A percentile compares a stretch with the other conserved stretches of the same genome.
These are phyloP conservation scores for Lunasporangiospora selenospora DNA, from an alignment of 192 early-diverging fungal species.

Conservation along the genomic window DNA sequence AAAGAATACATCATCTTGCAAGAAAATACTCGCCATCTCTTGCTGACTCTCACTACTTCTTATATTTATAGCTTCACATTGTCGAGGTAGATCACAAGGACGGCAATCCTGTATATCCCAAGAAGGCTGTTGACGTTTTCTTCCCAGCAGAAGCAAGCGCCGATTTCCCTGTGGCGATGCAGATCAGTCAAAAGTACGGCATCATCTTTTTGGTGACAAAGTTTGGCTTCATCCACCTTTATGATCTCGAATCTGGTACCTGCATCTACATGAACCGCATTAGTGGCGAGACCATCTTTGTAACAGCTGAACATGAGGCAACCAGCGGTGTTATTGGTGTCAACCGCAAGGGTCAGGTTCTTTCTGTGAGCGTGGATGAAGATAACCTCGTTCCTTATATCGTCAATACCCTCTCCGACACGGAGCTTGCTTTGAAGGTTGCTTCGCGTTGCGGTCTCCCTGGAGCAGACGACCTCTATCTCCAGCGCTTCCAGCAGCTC, in stretches of 20 bases:
- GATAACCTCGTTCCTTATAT: conserved; percentile 92
- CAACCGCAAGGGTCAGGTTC: conserved; percentile 96
- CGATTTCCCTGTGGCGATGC: conserved; percentile 98
- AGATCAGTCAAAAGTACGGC: conserved; percentile 92
- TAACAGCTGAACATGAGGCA: conserved; percentile 87
- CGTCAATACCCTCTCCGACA: conserved; percentile 79
- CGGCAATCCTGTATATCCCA: conserved; percentile 88
- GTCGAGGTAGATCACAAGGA: conserved; percentile 97
- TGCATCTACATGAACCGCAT: conserved; percentile 99
- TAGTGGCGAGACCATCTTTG: conserved; percentile 98
- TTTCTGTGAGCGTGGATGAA: conserved; percentile 95
- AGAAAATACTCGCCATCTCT: neutral
- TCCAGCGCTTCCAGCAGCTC: conserved; percentile 90
- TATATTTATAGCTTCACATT: conserved; percentile 76
- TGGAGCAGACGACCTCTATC: conserved; percentile 92
- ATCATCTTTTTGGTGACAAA: conserved; percentile 97
- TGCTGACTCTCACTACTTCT: neutral
- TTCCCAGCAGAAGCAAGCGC: conserved; percentile 96
- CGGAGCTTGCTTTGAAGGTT: conserved; percentile 88
- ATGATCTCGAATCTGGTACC: conserved; percentile 93
- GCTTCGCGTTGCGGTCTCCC: conserved; percentile 90
- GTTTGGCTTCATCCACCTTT: conserved; percentile 97
- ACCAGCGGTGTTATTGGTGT: conserved; percentile 92
- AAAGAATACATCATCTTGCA: neutral
- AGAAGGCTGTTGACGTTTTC: conserved; percentile 90